A percentile compares a stretch with the other conserved stretches of the same genome.
Evolutionary conservation across 2,329 filamentous ascomycete species (phyloP).

Genomic region (Fusarium stilboides): DNA sequence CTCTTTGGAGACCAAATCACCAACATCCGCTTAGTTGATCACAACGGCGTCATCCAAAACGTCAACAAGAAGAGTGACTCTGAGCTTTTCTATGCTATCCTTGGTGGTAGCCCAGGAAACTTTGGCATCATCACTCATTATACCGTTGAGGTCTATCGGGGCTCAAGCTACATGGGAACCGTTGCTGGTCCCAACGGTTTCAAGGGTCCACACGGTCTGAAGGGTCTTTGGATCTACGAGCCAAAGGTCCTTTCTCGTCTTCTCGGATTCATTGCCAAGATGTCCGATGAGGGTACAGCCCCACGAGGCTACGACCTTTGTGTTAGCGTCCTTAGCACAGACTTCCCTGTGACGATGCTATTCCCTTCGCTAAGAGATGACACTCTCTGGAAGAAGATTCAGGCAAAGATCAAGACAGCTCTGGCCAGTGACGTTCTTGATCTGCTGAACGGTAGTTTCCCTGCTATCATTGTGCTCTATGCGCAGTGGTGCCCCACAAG

Average conservation of each 20-base stretch:
- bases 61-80: constrained; percentile 64
- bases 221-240: constrained; percentile 60
- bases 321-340: constrained; percentile 62
- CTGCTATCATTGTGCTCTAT: constrained; percentile 61
- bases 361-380: constrained; percentile 55
- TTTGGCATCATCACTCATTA: constrained; percentile 70
- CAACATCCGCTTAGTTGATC: constrained; percentile 63
- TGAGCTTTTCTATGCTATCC: constrained; percentile 72
- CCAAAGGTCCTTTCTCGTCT: constrained; percentile 57
- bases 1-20: constrained; percentile 69
- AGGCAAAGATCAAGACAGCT: constrained; percentile 55
- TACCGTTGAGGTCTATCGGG: constrained; percentile 61
- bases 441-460: constrained; percentile 56
- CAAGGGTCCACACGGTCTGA: constrained; percentile 52
- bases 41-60: constrained; percentile 61
- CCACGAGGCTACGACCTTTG: constrained; percentile 64
- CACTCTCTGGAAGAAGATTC: constrained; percentile 33
- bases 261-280: constrained; percentile 59
- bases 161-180: constrained; percentile 56
- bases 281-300: constrained; percentile 60
- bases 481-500: constrained; percentile 64
- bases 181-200: constrained; percentile 28
- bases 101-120: constrained; percentile 71
- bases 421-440: constrained; percentile 57
- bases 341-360: constrained; percentile 55